phyloP scores from a whole-genome alignment of 192 early-diverging fungal genomes.

The Diversispora eburnea region DNA sequence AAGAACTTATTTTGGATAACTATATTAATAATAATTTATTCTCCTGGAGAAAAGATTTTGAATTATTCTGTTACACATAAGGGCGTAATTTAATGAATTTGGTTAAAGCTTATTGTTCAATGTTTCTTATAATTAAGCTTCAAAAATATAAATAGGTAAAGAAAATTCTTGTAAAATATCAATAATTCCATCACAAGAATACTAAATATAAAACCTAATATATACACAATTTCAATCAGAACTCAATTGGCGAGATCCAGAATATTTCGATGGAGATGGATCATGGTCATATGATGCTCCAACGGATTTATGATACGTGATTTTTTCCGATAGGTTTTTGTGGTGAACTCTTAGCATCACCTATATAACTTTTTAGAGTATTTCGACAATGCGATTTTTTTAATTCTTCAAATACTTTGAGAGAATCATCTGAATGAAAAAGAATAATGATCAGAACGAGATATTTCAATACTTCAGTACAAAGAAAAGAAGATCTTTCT shows the following conservation, averaged over 20 bases:
- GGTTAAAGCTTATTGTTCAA: no score
- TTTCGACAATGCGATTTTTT: conserved; percentile 16
- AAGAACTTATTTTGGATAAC: no score
- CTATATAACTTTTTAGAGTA: conserved; percentile 7
- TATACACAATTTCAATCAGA: no score
- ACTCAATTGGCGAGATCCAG: neutral
- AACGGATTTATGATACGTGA: conserved; percentile 21
- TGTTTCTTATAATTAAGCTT: no score
- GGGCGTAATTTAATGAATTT: no score
- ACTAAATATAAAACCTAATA: no score
- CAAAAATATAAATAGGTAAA: no score
- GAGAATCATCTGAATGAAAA: neutral
- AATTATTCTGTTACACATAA: no score
- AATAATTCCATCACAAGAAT: no score
- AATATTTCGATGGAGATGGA: neutral
- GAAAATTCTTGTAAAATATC: no score
- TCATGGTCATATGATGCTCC: conserved; percentile 7
- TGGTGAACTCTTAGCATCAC: conserved; percentile 19
- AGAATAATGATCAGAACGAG: neutral
- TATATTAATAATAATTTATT: no score
- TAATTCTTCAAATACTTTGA: conserved; percentile 14
- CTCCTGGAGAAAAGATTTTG: no score
- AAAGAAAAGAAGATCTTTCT: neutral
- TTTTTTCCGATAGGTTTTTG: conserved; percentile 14
- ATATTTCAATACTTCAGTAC: neutral